Conservation (phyloP, 305 asterid species). For the Rubia tinctorum region DNA sequence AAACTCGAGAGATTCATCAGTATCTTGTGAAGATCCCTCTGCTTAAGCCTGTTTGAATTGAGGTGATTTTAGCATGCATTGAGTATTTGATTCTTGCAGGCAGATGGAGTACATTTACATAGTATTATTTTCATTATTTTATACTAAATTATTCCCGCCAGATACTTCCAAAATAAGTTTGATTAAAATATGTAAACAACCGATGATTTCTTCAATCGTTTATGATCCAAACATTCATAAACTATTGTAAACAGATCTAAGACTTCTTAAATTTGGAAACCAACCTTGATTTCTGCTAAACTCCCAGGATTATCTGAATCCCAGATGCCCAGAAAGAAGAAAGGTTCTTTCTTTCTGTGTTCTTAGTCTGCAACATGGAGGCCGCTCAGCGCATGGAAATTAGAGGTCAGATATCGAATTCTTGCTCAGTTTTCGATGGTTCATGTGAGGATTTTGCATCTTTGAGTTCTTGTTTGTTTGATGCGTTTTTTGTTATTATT, state of each 20-base stretch:
- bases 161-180: neutral
- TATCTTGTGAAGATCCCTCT: neutral
- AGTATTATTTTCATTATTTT: no score
- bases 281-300: neutral
- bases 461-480: neutral
- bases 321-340: neutral
- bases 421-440: neutral
- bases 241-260: neutral
- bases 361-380: slow-evolving; percentile 1
- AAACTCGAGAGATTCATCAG: neutral
- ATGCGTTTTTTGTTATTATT: neutral
- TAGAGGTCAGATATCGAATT: slow-evolving; percentile 16
- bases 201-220: neutral
- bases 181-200: neutral
- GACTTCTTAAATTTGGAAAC: neutral
- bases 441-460: no score
- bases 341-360: neutral
- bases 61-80: no score
- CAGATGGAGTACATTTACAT: no score
- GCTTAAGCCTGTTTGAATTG: neutral
- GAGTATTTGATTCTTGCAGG: neutral
- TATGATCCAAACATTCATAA: neutral
- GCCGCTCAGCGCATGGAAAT: neutral
- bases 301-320: neutral
- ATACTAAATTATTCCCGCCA: neutral